These are phyloP conservation scores for Paraurostyla sp. DNA, from an alignment of 73 alveolate genomes.

Conservation along the genomic window DNA sequence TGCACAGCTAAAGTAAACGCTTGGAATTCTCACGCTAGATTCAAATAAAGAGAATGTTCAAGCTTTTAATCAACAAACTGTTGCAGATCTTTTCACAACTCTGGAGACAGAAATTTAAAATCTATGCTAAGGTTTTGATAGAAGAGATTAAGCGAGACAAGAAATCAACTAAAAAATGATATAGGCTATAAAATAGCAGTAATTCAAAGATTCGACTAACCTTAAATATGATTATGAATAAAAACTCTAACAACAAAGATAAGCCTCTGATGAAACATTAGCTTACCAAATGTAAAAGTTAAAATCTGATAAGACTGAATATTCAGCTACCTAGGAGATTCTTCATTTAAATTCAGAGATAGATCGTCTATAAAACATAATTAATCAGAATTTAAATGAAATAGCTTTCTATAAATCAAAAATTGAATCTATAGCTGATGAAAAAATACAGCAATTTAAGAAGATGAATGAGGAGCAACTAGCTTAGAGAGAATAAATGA, in stretches of 20 bases:
- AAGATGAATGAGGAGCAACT: not conserved
- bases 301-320: not conserved
- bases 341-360: slow-evolving; percentile 22
- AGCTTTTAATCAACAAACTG: not conserved
- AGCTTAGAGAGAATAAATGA: not conserved
- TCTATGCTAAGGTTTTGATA: not conserved
- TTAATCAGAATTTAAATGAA: slow-evolving; percentile 32
- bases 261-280: slow-evolving; percentile 11
- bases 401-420: not conserved
- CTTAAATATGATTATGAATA: slow-evolving; percentile 28
- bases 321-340: not conserved
- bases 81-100: not conserved
- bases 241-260: not conserved
- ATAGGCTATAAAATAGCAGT: slow-evolving; percentile 13
- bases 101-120: not conserved
- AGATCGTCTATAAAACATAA: slow-evolving; percentile 18
- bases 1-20: not conserved
- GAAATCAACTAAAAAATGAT: slow-evolving; percentile 39
- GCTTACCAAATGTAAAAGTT: not conserved
- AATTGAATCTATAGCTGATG: not conserved
- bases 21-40: not conserved
- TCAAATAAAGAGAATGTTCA: not conserved
- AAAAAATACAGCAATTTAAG: not conserved
- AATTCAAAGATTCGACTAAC: not conserved
- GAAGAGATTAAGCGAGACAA: not conserved